A percentile compares a stretch with the other conserved stretches of the same genome.
Evolutionary conservation across 2,329 filamentous ascomycete genomes (phyloP).

Genomic region (Apiospora marii): DNA sequence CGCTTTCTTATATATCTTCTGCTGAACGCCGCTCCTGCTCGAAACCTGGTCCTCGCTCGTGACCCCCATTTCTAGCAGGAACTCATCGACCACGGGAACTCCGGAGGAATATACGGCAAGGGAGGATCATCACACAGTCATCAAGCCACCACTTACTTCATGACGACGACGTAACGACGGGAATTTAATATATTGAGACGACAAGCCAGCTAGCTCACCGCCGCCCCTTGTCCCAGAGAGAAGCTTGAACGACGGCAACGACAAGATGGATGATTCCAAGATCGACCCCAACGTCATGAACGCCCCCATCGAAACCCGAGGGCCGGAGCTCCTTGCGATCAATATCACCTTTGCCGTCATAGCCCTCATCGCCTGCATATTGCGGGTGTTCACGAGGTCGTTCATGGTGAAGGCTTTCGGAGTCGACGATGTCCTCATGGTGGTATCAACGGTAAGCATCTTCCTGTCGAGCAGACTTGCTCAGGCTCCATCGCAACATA

Average conservation of each 20-base stretch:
- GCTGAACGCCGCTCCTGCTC: background rate
- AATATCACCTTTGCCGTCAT: conserved; percentile 27
- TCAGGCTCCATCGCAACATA: background rate
- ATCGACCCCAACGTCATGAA: background rate
- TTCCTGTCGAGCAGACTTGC: background rate
- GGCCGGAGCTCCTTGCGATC: conserved; percentile 27
- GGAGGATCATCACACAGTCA: background rate
- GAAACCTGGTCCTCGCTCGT: background rate
- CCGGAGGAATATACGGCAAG: conserved; percentile 5
- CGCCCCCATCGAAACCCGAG: conserved; percentile 25
- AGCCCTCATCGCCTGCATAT: conserved; percentile 24
- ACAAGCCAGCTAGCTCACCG: background rate
- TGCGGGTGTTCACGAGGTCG: conserved; percentile 28
- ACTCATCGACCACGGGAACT: conserved; percentile 1
- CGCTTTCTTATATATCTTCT: background rate
- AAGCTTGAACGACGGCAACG: background rate
- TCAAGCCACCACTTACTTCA: background rate
- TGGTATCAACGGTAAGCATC: conserved; percentile 27
- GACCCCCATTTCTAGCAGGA: background rate
- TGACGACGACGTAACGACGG: background rate
- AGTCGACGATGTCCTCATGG: conserved; percentile 30
- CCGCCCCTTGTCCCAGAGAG: too few relatives aligned
- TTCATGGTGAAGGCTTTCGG: conserved; percentile 31
- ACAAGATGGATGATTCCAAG: background rate
- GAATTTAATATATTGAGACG: background rate